Percentiles rank a stretch among this genome's conserved stretches.
These are phyloP conservation scores for Xylogone sp. DNA, from an alignment of 2,329 filamentous ascomycete genomes.

Conservation along the genomic window DNA sequence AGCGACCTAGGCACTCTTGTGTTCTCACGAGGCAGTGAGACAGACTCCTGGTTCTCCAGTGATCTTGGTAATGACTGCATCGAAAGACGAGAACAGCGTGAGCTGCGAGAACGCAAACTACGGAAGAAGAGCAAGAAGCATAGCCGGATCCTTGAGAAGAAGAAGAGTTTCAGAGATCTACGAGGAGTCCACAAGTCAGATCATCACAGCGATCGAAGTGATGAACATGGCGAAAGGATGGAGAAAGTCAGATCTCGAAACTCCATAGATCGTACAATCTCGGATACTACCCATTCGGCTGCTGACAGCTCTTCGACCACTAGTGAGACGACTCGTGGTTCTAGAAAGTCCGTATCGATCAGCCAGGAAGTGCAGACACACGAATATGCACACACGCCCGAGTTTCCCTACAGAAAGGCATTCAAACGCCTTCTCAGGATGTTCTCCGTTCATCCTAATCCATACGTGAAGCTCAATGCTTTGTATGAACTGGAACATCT, in stretches of 20 bases:
- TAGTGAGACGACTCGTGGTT: constrained; percentile 15
- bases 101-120: constrained; percentile 32
- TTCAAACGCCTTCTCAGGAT: constrained; percentile 77
- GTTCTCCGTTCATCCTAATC: constrained; percentile 87
- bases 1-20: constrained; percentile 87
- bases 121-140: constrained; percentile 44
- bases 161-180: constrained; percentile 65
- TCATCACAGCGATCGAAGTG: constrained; percentile 15
- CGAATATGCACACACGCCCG: constrained; percentile 41
- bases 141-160: constrained; percentile 52
- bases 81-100: constrained; percentile 59
- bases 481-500: constrained; percentile 80
- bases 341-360: constrained; percentile 18
- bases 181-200: constrained; percentile 44
- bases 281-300: constrained; percentile 17
- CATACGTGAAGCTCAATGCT: constrained; percentile 78
- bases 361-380: constrained; percentile 24
- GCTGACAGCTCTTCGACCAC: constrained; percentile 22
- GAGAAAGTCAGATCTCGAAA: constrained; percentile 20
- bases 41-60: constrained; percentile 76
- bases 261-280: constrained; percentile 15
- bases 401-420: constrained; percentile 77
- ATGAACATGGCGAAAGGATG: constrained; percentile 8
- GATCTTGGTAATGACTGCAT: constrained; percentile 64
- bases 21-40: constrained; percentile 83